phyloP scores from a whole-genome alignment of 2,329 filamentous ascomycete genomes.

The Epichloe typhina region DNA sequence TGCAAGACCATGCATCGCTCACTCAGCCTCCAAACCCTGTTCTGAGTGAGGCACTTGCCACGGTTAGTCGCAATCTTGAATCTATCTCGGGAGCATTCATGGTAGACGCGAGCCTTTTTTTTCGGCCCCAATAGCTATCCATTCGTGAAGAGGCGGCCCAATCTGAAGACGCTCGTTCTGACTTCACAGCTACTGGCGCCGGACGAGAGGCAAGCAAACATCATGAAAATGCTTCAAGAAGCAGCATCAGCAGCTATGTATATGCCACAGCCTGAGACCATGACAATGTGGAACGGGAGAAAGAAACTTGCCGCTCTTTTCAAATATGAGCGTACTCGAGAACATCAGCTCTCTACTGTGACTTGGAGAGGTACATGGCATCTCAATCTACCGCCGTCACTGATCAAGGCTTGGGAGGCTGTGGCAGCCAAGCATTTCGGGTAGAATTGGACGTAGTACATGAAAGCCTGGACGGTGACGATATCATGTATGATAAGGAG shows the following conservation, averaged over 20 bases:
- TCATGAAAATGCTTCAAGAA: conserved; percentile 15
- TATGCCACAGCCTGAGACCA: conserved; percentile 18
- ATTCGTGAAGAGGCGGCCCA: background rate
- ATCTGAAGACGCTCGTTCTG: background rate
- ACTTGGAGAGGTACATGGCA: conserved; percentile 13
- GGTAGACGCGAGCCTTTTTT: background rate
- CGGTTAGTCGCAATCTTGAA: background rate
- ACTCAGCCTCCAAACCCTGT: background rate
- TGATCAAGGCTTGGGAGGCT: conserved; percentile 2
- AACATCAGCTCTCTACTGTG: conserved; percentile 10
- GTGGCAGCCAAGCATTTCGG: too few species aligned
- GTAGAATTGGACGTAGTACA: too few species aligned
- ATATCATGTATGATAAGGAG: too few species aligned
- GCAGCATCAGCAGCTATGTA: conserved; percentile 13
- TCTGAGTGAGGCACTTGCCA: background rate
- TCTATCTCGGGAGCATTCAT: background rate
- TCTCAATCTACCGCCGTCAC: conserved; percentile 8
- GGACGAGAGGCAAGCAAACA: conserved; percentile 7
- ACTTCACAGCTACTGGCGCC: background rate
- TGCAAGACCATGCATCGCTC: background rate
- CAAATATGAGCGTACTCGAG: conserved; percentile 10
- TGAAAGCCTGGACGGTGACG: too few species aligned
- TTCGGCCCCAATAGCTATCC: background rate
- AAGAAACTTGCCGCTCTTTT: conserved; percentile 13
- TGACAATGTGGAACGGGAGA: conserved; percentile 22